These are phyloP conservation scores for Coemansia sp. DNA, from an alignment of 192 early-diverging fungal species.

Conservation along the genomic window DNA sequence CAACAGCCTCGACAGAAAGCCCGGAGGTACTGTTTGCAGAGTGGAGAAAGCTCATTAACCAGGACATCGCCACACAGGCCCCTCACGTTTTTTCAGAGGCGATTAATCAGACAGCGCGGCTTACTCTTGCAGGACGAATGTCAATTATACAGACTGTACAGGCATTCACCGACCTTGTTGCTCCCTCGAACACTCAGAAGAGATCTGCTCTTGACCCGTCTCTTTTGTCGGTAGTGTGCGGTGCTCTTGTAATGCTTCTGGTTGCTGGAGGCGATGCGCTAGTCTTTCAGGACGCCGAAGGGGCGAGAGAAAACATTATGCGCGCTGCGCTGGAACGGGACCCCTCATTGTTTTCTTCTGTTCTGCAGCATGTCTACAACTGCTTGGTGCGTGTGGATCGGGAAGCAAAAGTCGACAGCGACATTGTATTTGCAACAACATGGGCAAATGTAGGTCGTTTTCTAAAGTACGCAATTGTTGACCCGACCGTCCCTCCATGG, in stretches of 20 bases:
- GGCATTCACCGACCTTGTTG: slow-evolving; percentile 20
- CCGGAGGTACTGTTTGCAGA: slow-evolving; percentile 10
- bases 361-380: slow-evolving; percentile 11
- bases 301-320: slow-evolving; percentile 23
- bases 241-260: slow-evolving; percentile 19
- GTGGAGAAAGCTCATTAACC: slow-evolving; percentile 30
- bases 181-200: slow-evolving; percentile 5
- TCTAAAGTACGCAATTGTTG: slow-evolving; percentile 16
- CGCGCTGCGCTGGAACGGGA: slow-evolving; percentile 24
- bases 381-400: neutral
- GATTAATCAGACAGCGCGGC: neutral
- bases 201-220: neutral
- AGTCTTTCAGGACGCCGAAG: neutral
- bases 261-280: slow-evolving; percentile 21
- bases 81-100: slow-evolving; percentile 39
- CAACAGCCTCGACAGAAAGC: slow-evolving; percentile 3
- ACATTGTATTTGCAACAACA: neutral
- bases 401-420: neutral
- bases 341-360: slow-evolving; percentile 12
- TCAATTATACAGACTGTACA: slow-evolving; percentile 15
- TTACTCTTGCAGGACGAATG: slow-evolving; percentile 21
- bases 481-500: slow-evolving; percentile 36
- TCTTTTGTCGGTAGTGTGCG: slow-evolving; percentile 6
- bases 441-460: slow-evolving; percentile 15
- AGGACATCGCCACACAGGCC: slow-evolving; percentile 17